Conservation (phyloP, 192 early-diverging fungal species). For the Dispira simplex region DNA sequence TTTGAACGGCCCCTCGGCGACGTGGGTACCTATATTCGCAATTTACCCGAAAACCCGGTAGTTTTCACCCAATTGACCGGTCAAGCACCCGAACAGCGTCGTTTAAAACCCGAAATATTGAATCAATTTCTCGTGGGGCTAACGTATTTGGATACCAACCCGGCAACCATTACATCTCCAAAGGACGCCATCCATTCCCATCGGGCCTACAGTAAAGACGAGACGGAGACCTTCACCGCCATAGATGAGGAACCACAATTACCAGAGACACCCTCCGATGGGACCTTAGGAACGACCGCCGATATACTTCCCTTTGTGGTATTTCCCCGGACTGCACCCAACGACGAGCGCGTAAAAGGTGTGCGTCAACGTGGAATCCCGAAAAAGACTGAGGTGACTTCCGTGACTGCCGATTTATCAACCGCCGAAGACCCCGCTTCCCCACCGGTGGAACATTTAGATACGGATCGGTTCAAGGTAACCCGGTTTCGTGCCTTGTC, state of each 20-base stretch:
- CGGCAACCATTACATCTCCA: slow-evolving; percentile 12
- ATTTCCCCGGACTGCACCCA: slow-evolving; percentile 30
- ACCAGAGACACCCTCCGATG: no score
- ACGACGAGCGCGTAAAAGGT: slow-evolving; percentile 5
- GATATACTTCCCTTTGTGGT: slow-evolving; percentile 20
- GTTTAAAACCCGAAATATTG: slow-evolving; percentile 21
- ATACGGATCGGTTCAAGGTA: slow-evolving; percentile 14
- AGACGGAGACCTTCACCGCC: slow-evolving; percentile 19
- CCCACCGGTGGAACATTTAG: neutral
- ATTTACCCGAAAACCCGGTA: slow-evolving; percentile 21
- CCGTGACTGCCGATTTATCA: neutral
- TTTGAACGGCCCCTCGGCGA: slow-evolving; percentile 23
- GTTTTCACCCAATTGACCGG: slow-evolving; percentile 25
- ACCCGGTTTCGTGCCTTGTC: slow-evolving; percentile 35
- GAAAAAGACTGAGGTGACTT: neutral
- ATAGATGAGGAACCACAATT: no score
- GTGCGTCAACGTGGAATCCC: neutral
- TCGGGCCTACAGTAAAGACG: neutral
- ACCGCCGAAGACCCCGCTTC: neutral
- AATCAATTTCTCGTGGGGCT: slow-evolving; percentile 31
- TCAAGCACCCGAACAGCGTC: slow-evolving; percentile 18
- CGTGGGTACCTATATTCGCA: slow-evolving; percentile 14
- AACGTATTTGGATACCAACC: slow-evolving; percentile 20
- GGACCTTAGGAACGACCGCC: slow-evolving; percentile 13
- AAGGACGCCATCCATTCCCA: slow-evolving; percentile 9